These are phyloP conservation scores for Solanum sejunctum DNA, from an alignment of 257 asterid genomes.

Conservation along the genomic window DNA sequence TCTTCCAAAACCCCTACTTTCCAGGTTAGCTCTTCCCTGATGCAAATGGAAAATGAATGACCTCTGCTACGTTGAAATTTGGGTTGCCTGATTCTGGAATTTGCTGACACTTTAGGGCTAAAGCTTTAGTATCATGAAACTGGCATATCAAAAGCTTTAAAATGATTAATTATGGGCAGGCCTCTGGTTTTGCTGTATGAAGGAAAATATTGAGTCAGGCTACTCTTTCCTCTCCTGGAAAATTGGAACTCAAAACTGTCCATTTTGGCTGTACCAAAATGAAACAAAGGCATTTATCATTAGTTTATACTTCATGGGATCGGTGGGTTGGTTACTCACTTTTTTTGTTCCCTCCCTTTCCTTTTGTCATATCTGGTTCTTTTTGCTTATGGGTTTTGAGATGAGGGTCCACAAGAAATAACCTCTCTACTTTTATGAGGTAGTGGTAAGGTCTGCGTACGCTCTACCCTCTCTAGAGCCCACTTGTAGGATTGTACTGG, in stretches of 20 bases:
- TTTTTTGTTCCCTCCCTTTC: too few species aligned
- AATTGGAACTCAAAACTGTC: background rate
- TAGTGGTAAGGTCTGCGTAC: too few species aligned
- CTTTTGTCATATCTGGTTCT: too few species aligned
- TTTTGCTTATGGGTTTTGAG: too few species aligned
- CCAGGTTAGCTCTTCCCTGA: background rate
- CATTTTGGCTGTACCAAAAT: background rate
- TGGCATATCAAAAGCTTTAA: background rate
- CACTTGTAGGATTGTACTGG: too few species aligned
- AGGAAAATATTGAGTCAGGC: background rate
- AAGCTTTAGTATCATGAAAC: background rate
- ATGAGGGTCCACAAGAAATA: too few species aligned
- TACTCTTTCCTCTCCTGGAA: background rate
- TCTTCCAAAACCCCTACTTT: background rate
- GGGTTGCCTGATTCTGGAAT: background rate
- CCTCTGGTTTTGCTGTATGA: background rate
- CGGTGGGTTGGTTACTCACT: too few species aligned
- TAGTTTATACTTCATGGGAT: background rate
- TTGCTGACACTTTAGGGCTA: background rate
- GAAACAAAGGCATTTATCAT: background rate
- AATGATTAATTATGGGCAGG: background rate
- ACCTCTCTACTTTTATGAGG: too few species aligned
- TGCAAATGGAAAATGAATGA: background rate
- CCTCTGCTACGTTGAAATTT: background rate
- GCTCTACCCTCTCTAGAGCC: too few species aligned